phyloP scores from a whole-genome alignment of 805 yeast genomes.

The Suhomyces kilbournensis region DNA sequence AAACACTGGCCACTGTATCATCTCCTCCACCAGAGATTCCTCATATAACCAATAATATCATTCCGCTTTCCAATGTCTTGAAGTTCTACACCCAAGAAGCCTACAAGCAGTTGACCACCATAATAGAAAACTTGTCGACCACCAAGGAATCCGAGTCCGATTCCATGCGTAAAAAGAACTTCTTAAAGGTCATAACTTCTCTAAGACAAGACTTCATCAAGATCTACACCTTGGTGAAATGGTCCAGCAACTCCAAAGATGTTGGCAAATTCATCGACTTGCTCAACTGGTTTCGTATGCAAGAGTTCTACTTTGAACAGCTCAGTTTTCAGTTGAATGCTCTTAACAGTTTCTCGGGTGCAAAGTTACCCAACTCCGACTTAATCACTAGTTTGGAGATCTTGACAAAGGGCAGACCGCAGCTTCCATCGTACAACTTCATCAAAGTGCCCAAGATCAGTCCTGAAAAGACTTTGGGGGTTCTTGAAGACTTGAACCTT shows the following conservation, averaged over 20 bases:
- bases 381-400: slow-evolving; percentile 85
- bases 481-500: slow-evolving; percentile 67
- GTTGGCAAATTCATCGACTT: slow-evolving; percentile 78
- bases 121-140: slow-evolving; percentile 56
- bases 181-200: slow-evolving; percentile 65
- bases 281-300: slow-evolving; percentile 81
- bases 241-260: slow-evolving; percentile 75
- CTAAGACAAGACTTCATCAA: slow-evolving; percentile 82
- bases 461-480: slow-evolving; percentile 54
- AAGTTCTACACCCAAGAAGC: slow-evolving; percentile 59
- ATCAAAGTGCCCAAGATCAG: slow-evolving; percentile 49
- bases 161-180: slow-evolving; percentile 59
- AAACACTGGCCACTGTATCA: not conserved
- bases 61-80: slow-evolving; percentile 60
- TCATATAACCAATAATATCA: slow-evolving; percentile 68
- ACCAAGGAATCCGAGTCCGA: slow-evolving; percentile 50
- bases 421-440: slow-evolving; percentile 61
- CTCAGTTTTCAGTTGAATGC: slow-evolving; percentile 64
- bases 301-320: slow-evolving; percentile 62
- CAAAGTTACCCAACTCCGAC: slow-evolving; percentile 92
- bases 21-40: slow-evolving; percentile 50
- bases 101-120: slow-evolving; percentile 58
- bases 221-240: slow-evolving; percentile 80
- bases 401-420: slow-evolving; percentile 72
- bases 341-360: slow-evolving; percentile 75